These are phyloP conservation scores for Vanilla planifolia DNA, from an alignment of 106 monocot genomes.

Conservation along the genomic window DNA sequence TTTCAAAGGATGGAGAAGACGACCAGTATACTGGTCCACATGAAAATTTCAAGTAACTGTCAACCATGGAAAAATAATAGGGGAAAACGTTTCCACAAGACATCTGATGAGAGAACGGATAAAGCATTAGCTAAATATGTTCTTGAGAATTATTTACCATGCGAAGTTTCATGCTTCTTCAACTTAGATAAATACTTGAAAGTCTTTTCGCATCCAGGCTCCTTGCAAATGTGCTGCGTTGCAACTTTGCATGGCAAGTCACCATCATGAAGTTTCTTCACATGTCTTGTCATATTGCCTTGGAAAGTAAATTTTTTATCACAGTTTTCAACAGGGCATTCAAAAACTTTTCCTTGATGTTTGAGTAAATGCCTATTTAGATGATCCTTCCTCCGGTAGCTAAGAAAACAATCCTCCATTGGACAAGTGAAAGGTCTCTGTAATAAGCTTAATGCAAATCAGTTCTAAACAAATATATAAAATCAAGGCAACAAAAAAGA, in stretches of 20 bases:
- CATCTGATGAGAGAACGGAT: neutral
- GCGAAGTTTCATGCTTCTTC: conserved; percentile 66
- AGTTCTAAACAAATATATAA: neutral
- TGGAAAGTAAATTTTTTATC: conserved; percentile 46
- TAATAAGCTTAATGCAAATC: neutral
- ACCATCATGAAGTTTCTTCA: conserved; percentile 58
- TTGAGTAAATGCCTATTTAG: conserved; percentile 54
- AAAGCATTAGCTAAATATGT: no score
- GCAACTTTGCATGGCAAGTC: no score
- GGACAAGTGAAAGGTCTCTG: conserved; percentile 80
- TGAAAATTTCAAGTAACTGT: no score
- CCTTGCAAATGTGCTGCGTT: conserved; percentile 50
- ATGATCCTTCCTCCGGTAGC: conserved; percentile 81
- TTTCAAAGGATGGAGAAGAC: no score
- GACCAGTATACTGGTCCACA: no score
- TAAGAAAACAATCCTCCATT: conserved; percentile 61
- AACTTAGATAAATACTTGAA: conserved; percentile 71
- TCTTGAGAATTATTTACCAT: no score
- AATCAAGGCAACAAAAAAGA: conserved; percentile 3
- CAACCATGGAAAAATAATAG: neutral
- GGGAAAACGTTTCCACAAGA: neutral
- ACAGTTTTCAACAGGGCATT: conserved; percentile 54
- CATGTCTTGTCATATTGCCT: conserved; percentile 69
- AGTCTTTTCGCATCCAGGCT: conserved; percentile 66
- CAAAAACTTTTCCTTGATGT: conserved; percentile 73